Conservation (phyloP, 2,329 filamentous ascomycete genomes). For the Hypoxylon sp. region DNA sequence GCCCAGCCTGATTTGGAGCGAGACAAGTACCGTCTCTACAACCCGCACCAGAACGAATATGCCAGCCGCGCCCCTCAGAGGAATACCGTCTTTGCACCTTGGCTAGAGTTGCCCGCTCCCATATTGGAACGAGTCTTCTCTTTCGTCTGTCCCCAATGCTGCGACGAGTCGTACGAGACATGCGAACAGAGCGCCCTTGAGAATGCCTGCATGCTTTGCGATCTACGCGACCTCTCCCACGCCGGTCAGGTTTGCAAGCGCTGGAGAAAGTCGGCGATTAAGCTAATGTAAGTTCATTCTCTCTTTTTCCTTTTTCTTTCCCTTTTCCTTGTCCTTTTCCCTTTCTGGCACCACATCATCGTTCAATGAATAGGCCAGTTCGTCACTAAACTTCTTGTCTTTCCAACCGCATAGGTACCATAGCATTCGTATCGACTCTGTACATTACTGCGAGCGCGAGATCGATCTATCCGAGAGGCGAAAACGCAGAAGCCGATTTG, state of each 20-base stretch:
- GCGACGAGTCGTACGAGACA: slow-evolving; percentile 79
- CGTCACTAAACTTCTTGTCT: slow-evolving; percentile 19
- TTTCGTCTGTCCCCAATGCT: slow-evolving; percentile 83
- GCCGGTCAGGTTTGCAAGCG: slow-evolving; percentile 76
- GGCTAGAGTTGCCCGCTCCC: slow-evolving; percentile 66
- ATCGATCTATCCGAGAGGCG: slow-evolving; percentile 80
- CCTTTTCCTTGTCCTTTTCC: too few relatives aligned
- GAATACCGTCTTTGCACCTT: slow-evolving; percentile 42
- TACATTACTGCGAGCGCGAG: slow-evolving; percentile 93
- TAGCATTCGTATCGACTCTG: slow-evolving; percentile 90
- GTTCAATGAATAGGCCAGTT: not conserved
- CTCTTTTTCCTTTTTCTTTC: too few relatives aligned
- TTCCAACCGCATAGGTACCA: slow-evolving; percentile 68
- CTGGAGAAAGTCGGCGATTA: slow-evolving; percentile 68
- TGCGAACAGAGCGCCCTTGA: slow-evolving; percentile 83
- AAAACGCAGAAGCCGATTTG: slow-evolving; percentile 75
- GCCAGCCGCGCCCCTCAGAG: slow-evolving; percentile 38
- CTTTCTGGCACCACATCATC: too few relatives aligned
- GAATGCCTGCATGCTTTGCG: slow-evolving; percentile 91
- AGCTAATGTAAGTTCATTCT: slow-evolving; percentile 69
- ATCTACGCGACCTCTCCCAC: slow-evolving; percentile 85
- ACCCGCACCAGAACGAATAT: slow-evolving; percentile 37
- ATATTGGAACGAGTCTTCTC: slow-evolving; percentile 81
- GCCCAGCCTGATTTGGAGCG: slow-evolving; percentile 42
- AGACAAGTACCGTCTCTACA: slow-evolving; percentile 44